Evolutionary conservation across 2,329 filamentous ascomycete species (phyloP).

Genomic region (Nemania sp.): DNA sequence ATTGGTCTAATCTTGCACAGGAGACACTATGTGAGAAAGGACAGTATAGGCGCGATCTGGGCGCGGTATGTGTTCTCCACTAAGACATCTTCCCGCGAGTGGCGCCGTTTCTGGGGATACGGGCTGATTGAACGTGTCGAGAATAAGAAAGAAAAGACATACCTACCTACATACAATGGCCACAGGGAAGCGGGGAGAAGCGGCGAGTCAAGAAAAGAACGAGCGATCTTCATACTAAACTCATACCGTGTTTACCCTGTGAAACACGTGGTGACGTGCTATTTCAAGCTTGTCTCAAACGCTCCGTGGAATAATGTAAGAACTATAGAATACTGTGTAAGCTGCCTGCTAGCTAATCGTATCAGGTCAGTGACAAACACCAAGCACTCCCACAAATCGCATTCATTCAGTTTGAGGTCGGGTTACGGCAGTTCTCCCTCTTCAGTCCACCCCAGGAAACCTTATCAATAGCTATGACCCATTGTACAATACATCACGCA

Average conservation of each 20-base stretch:
- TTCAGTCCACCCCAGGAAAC: background rate
- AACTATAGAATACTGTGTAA: slow-evolving; percentile 2
- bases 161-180: background rate
- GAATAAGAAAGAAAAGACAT: background rate
- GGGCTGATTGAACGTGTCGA: slow-evolving; percentile 1
- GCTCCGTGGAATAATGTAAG: background rate
- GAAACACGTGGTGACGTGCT: slow-evolving; percentile 32
- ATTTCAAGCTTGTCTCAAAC: slow-evolving; percentile 31
- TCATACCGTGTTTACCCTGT: slow-evolving; percentile 8
- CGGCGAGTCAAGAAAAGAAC: background rate
- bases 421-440: background rate
- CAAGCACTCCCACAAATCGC: slow-evolving; percentile 20
- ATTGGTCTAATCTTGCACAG: background rate
- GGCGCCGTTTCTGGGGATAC: slow-evolving; percentile 23
- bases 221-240: slow-evolving; percentile 11
- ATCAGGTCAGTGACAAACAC: background rate
- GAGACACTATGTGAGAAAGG: no score
- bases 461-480: background rate
- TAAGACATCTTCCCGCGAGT: slow-evolving; percentile 9
- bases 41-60: no score
- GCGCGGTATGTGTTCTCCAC: no score
- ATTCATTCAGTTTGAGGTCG: background rate
- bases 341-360: background rate
- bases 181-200: background rate
- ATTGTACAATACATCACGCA: no score